Evolutionary conservation across 2,329 filamentous ascomycete species (phyloP).

Genomic region (Trichoderma sp.): DNA sequence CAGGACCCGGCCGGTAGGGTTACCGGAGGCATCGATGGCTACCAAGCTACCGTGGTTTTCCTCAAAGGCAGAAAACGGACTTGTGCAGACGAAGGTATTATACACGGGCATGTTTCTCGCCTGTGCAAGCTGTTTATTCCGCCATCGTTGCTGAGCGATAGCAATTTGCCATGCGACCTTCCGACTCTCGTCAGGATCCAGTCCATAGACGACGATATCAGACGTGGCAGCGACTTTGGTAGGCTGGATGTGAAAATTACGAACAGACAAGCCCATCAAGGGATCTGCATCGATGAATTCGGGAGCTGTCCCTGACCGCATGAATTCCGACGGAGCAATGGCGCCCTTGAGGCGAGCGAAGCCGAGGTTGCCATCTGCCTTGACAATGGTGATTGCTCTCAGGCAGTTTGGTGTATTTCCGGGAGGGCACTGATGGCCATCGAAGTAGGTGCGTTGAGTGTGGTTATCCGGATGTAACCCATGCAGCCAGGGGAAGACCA

Average conservation of each 20-base stretch:
- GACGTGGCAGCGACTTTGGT: slow-evolving; percentile 84
- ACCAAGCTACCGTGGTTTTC: slow-evolving; percentile 66
- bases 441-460: slow-evolving; percentile 87
- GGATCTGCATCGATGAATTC: slow-evolving; percentile 84
- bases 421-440: slow-evolving; percentile 67
- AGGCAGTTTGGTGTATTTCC: slow-evolving; percentile 70
- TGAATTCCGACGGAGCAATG: slow-evolving; percentile 75
- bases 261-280: slow-evolving; percentile 84
- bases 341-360: slow-evolving; percentile 80
- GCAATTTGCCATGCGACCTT: slow-evolving; percentile 69
- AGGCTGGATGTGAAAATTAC: slow-evolving; percentile 95
- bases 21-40: slow-evolving; percentile 68
- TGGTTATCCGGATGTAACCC: slow-evolving; percentile 86
- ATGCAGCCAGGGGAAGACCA: slow-evolving; percentile 95
- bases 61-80: slow-evolving; percentile 70
- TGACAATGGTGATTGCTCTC: slow-evolving; percentile 80
- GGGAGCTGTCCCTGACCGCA: slow-evolving; percentile 50
- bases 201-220: slow-evolving; percentile 89
- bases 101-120: slow-evolving; percentile 61
- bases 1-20: slow-evolving; percentile 71
- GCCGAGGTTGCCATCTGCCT: slow-evolving; percentile 77
- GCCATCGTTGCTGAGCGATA: slow-evolving; percentile 73
- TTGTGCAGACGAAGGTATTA: slow-evolving; percentile 76
- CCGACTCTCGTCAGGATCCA: slow-evolving; percentile 59
- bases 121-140: slow-evolving; percentile 58